Base-by-base conservation (phyloP, 2,329 filamentous ascomycete species). In the Beauveria sp. region DNA sequence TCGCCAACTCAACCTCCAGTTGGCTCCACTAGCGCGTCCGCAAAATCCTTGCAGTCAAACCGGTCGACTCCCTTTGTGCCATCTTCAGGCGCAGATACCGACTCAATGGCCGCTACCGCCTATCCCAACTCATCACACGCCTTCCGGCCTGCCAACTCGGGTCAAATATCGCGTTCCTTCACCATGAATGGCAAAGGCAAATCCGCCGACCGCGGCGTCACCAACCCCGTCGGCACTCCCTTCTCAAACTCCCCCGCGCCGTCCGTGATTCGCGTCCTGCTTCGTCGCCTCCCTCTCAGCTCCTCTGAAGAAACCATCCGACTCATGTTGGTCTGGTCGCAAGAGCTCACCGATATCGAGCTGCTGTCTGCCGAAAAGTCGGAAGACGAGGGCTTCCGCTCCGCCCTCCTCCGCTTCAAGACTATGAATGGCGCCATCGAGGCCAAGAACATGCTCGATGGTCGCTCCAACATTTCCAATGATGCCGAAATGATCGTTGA, bases 311-410 rank as follows among this genome's bases (percentile, higher is more conserved):
- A 85, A 56, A 77, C 77, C 26, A 67, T 87, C 57, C 76, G 79
- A 52, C 71, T 83, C 34, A 86, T 87, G 83, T 75, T 84, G 40
- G 75, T 84, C 48, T 86, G 83, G 73, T 83, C 81, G 57, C 77
- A 85, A 66, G 83, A 86, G 43, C 73, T 85, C 14, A 69, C 77
- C 43, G 75, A 77, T 50, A 75, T 82, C 20, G 78, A 85, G 65
- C 72, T 86, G 28, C 71, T 86, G 4, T 74, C 80, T 1, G 65
- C 74, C 26, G 79, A 84, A 26, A 73, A 77, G 61, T 79, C 80
- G 6, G 75, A 79, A 42, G 82, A 86, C 64, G 67, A 73, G 3
- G 78, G 78, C 24, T 82, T 79, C 65, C 76, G 76, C 55, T 80
- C 81, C 1, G 84, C 83, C 26, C 67, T 85, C 38, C 69, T 86